Percentiles rank a stretch among this genome's conserved stretches.
These are phyloP conservation scores for Botrytis byssoidea DNA, from an alignment of 2,329 filamentous ascomycete species.

Conservation along the genomic window DNA sequence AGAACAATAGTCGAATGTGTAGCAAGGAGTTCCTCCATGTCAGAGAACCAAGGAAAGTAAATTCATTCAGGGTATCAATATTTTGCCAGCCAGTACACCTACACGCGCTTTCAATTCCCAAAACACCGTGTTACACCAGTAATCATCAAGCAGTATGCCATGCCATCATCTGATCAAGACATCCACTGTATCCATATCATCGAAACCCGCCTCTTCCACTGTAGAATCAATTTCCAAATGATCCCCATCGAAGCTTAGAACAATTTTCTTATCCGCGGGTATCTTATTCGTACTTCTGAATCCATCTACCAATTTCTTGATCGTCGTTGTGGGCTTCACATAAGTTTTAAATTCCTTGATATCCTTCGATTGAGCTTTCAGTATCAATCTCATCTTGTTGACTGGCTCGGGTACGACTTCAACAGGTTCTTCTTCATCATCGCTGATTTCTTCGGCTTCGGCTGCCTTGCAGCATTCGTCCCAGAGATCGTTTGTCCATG, in stretches of 20 bases:
- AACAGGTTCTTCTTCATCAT: conserved; percentile 30
- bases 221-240: conserved; percentile 58
- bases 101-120: background rate
- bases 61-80: conserved; percentile 10
- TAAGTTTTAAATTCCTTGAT: conserved; percentile 51
- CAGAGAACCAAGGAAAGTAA: background rate
- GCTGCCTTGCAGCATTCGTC: conserved; percentile 36
- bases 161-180: conserved; percentile 45
- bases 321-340: conserved; percentile 54
- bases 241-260: conserved; percentile 75
- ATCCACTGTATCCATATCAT: conserved; percentile 73
- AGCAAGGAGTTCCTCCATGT: background rate
- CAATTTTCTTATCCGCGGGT: conserved; percentile 51
- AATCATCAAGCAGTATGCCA: background rate
- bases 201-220: conserved; percentile 67
- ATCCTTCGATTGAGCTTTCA: conserved; percentile 50
- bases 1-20: background rate
- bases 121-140: background rate
- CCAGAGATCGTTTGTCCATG: conserved; percentile 68
- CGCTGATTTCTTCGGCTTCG: conserved; percentile 26
- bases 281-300: conserved; percentile 59
- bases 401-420: conserved; percentile 17
- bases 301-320: conserved; percentile 60
- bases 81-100: background rate
- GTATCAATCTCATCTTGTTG: conserved; percentile 49